Conservation (phyloP, 2,329 filamentous ascomycete species). For the Fusarium austroafricanum region DNA sequence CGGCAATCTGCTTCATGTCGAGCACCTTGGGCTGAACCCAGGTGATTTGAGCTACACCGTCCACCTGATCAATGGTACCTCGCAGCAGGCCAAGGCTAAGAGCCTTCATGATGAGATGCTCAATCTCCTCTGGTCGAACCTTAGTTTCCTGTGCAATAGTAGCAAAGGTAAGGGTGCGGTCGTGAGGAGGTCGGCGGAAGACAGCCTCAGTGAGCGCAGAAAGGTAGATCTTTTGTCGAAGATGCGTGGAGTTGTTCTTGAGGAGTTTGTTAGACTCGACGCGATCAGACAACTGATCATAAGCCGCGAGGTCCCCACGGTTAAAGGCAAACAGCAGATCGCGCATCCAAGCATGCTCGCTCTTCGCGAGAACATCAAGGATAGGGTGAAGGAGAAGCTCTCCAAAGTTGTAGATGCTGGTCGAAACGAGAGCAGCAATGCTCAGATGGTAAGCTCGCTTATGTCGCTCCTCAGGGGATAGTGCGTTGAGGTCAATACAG, state of each 20-base stretch:
- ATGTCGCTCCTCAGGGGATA: constrained; percentile 80
- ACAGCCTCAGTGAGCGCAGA: constrained; percentile 94
- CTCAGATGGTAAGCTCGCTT: constrained; percentile 91
- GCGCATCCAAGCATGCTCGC: constrained; percentile 85
- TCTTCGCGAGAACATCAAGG: constrained; percentile 79
- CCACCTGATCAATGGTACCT: constrained; percentile 96
- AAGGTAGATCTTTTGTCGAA: constrained; percentile 98
- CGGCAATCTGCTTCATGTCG: constrained; percentile 93
- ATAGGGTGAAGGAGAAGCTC: constrained; percentile 98
- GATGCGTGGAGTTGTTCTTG: constrained; percentile 80
- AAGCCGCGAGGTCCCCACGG: constrained; percentile 88
- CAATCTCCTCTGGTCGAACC: constrained; percentile 89
- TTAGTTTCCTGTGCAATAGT: constrained; percentile 94
- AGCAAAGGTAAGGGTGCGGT: constrained; percentile 91
- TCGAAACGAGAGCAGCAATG: constrained; percentile 90
- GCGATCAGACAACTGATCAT: constrained; percentile 84
- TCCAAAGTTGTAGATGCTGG: constrained; percentile 99
- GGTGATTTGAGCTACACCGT: constrained; percentile 91
- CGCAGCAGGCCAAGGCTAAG: constrained; percentile 88
- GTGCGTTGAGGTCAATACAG: constrained; percentile 85
- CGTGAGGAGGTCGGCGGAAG: constrained; percentile 94
- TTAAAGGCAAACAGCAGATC: constrained; percentile 99
- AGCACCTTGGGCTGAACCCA: constrained; percentile 99
- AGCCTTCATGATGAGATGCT: constrained; percentile 99
- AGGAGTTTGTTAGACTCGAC: constrained; percentile 84